Percentiles rank a stretch among this genome's conserved stretches.
These are phyloP conservation scores for Fusarium sp. DNA, from an alignment of 2,329 filamentous ascomycete species.

Conservation along the genomic window DNA sequence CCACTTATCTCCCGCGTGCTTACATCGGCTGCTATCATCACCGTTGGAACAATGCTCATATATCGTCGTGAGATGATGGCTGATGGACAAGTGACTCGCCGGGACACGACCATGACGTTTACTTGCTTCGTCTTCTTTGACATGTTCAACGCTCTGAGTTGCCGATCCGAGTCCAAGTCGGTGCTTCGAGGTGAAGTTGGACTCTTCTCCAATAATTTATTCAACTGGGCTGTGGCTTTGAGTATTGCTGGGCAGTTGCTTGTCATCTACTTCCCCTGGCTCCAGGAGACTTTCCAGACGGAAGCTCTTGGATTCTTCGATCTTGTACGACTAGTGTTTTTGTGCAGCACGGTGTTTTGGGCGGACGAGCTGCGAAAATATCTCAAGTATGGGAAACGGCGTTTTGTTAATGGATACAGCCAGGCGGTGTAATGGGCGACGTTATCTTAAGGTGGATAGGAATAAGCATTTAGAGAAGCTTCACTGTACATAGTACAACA, in stretches of 20 bases:
- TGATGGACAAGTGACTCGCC: conserved; percentile 85
- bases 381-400: conserved; percentile 70
- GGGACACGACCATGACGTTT: conserved; percentile 99
- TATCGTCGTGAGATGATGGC: conserved; percentile 92
- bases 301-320: conserved; percentile 83
- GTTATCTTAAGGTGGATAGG: conserved; percentile 6
- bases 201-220: conserved; percentile 88
- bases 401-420: conserved; percentile 72
- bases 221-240: conserved; percentile 93
- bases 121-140: conserved; percentile 99
- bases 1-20: conserved; percentile 86
- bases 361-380: conserved; percentile 92
- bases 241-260: conserved; percentile 87
- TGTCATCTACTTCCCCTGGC: conserved; percentile 93
- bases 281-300: conserved; percentile 96
- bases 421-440: conserved; percentile 70
- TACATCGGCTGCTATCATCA: conserved; percentile 89
- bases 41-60: conserved; percentile 89
- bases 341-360: conserved; percentile 95
- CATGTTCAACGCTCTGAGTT: conserved; percentile 98
- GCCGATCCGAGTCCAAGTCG: conserved; percentile 91
- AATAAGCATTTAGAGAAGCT: conserved; percentile 3
- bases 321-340: conserved; percentile 75
- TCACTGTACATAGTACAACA: conserved; percentile 34
- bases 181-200: conserved; percentile 87